A percentile compares a stretch with the other conserved stretches of the same genome.
phyloP scores from a whole-genome alignment of 2,329 filamentous ascomycete species.

The Hypoxylon sp. region DNA sequence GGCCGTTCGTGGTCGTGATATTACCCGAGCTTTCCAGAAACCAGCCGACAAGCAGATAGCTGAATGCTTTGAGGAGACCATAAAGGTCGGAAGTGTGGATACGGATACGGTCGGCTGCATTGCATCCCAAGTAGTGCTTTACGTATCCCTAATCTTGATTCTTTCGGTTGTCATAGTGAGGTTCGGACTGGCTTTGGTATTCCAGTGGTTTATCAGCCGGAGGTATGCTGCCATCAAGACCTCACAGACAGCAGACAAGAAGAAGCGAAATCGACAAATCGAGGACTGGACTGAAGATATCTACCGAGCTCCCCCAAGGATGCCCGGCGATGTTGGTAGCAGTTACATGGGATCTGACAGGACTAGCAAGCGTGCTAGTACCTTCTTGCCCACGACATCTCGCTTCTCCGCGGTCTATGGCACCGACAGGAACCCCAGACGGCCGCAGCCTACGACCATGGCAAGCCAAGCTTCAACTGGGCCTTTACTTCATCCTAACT shows the following conservation, averaged over 20 bases:
- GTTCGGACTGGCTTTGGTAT: slow-evolving; percentile 89
- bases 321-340: slow-evolving; percentile 81
- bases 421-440: slow-evolving; percentile 71
- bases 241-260: slow-evolving; percentile 83
- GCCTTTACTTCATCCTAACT: slow-evolving; percentile 77
- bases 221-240: slow-evolving; percentile 89
- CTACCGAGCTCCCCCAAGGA: slow-evolving; percentile 87
- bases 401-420: slow-evolving; percentile 94
- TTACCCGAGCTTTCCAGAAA: slow-evolving; percentile 89
- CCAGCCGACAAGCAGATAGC: slow-evolving; percentile 84
- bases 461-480: slow-evolving; percentile 86
- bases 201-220: slow-evolving; percentile 96
- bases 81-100: slow-evolving; percentile 96
- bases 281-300: slow-evolving; percentile 99
- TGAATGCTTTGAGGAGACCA: slow-evolving; percentile 90
- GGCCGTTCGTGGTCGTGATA: slow-evolving; percentile 84
- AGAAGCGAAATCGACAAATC: slow-evolving; percentile 91
- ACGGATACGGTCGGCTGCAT: slow-evolving; percentile 98
- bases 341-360: slow-evolving; percentile 76
- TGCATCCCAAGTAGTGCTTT: slow-evolving; percentile 95
- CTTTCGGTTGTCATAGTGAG: slow-evolving; percentile 88
- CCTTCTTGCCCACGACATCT: slow-evolving; percentile 92
- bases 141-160: slow-evolving; percentile 93
- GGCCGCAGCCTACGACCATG: slow-evolving; percentile 87
- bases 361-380: slow-evolving; percentile 83